Evolutionary conservation across 2,329 filamentous ascomycete species (phyloP).

Genomic region (Nothophaeocryptopus gaeumannii): DNA sequence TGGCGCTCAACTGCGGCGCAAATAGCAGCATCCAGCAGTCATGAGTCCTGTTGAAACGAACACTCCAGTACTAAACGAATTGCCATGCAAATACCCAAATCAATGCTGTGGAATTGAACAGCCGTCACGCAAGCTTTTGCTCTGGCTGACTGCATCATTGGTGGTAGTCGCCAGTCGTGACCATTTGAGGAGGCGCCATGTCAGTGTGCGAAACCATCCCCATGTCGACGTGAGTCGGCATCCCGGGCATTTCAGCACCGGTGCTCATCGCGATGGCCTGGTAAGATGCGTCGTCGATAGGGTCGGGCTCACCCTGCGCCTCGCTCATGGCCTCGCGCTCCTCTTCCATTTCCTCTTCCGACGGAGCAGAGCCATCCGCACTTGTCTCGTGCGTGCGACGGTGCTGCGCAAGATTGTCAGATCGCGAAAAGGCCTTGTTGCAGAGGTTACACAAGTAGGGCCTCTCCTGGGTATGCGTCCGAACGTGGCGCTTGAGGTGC

Average conservation of each 20-base stretch:
- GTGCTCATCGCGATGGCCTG: constrained; percentile 31
- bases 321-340: constrained; percentile 82
- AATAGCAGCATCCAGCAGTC: no score
- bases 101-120: no score
- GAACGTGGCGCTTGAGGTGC: constrained; percentile 98
- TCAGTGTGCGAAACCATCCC: constrained; percentile 31
- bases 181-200: constrained; percentile 45
- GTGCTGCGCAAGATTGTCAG: constrained; percentile 97
- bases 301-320: constrained; percentile 62
- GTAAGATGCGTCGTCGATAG: constrained; percentile 25
- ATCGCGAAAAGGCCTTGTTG: constrained; percentile 97
- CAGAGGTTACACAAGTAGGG: constrained; percentile 97
- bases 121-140: no score
- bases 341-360: constrained; percentile 83
- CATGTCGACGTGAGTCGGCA: constrained; percentile 37
- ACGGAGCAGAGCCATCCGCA: constrained; percentile 60
- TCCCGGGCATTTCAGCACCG: constrained; percentile 32
- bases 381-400: constrained; percentile 77
- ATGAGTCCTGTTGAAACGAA: no score
- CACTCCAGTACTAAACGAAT: no score
- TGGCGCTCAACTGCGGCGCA: no score
- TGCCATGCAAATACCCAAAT: no score
- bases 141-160: constrained; percentile 8
- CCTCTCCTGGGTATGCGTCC: constrained; percentile 98
- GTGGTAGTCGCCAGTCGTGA: constrained; percentile 45